Conservation (phyloP, 1,284 basidiomycete genomes). For the Ustilago hordei region DNA sequence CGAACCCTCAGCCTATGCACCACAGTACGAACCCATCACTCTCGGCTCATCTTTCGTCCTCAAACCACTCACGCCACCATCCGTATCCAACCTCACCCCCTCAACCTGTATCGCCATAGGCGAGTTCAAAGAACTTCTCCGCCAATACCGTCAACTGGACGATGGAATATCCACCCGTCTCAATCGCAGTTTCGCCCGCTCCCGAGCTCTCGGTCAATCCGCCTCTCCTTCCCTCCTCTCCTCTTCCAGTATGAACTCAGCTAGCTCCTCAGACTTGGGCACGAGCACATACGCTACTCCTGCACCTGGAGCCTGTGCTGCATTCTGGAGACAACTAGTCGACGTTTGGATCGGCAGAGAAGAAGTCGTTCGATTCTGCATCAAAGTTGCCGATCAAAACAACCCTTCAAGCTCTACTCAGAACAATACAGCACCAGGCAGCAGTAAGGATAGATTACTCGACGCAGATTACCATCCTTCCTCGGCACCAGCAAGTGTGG, state of each 20-base stretch:
- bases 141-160: constrained; percentile 64
- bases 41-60: constrained; percentile 40
- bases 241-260: constrained; percentile 22
- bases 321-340: constrained; percentile 60
- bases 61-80: constrained; percentile 35
- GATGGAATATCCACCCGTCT: constrained; percentile 62
- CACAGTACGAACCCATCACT: constrained; percentile 33
- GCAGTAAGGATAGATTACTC: constrained; percentile 25
- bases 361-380: constrained; percentile 60
- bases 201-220: constrained; percentile 54
- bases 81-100: constrained; percentile 51
- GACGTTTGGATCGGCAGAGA: constrained; percentile 62
- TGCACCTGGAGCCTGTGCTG: constrained; percentile 41
- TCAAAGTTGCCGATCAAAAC: constrained; percentile 41
- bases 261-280: constrained; percentile 51
- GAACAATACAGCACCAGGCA: neutral
- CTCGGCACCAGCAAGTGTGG: neutral
- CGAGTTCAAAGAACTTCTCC: constrained; percentile 62
- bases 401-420: neutral
- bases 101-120: constrained; percentile 52
- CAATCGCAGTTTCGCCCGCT: constrained; percentile 57
- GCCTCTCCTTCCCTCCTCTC: constrained; percentile 57
- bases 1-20: constrained; percentile 8
- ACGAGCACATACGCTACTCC: constrained; percentile 56
- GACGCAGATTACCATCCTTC: constrained; percentile 46